Evolutionary conservation across 2,329 filamentous ascomycete genomes (phyloP), one percentile per base, ranked within the genome.

Genomic region (Pseudocercospora musae): DNA sequence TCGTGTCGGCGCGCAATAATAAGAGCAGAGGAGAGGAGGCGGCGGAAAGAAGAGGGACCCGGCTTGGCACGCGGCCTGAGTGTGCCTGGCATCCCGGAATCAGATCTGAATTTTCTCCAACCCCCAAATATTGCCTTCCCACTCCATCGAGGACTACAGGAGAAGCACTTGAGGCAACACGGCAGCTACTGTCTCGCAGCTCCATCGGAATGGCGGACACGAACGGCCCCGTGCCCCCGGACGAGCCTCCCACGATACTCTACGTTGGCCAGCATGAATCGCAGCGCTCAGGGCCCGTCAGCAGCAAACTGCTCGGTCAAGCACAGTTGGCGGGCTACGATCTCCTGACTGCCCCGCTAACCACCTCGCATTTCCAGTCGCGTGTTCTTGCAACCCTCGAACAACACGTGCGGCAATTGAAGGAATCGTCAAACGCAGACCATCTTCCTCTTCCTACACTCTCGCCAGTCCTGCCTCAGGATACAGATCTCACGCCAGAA

Each of bases 291-390:
- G 55, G 33, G 23, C 49, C 62, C 5, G 67, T 69, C 15, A 67
- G 84, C 20, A 83, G 88, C 56, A 77, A 85, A 67, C 82, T 90
- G 72, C 86, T 91, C 70, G 82, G 83, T 57, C 83, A 89, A 71
- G 82, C 91, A 10, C 82, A 91, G 54, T 58, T 69, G 53, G 55
- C 66, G 66, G 88, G 89, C 71, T 91, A 94, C 79, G 86, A 88
- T 73, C 91, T 92, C 80, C 83, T 90, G 66, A 93, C 90, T 4
- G 87, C 87, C 18, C 89, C 90, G 56, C 88, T 96, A 73, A 94
- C 90, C 42, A 95, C 89, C 71, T 76, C 80, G 20, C 82, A 87
- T 71, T 95, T 94, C 75, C 87, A 87, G 66, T 80, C 85, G 27
- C 84, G 89, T 60, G 86, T 95, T 15, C 80, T 89, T 67, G 79